These are phyloP conservation scores for Xylariaceae sp. DNA, from an alignment of 2,329 filamentous ascomycete species.

Conservation along the genomic window DNA sequence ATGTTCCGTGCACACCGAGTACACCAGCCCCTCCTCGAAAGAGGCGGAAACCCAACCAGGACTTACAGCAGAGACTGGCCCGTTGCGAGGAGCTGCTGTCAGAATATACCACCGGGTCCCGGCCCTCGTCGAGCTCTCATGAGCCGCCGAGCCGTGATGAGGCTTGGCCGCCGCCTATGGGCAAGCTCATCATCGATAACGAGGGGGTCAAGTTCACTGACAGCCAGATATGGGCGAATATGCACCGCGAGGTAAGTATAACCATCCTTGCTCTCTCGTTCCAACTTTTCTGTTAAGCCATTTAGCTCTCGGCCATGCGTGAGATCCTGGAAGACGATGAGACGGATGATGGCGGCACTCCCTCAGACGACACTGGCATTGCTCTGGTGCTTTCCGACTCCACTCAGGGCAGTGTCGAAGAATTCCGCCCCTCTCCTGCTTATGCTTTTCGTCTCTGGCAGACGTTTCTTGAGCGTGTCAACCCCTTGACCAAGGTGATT, in stretches of 20 bases:
- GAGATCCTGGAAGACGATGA: constrained; percentile 55
- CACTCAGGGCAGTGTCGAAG: constrained; percentile 38
- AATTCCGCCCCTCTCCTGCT: constrained; percentile 60
- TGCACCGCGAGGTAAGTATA: constrained; percentile 52
- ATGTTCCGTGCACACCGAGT: constrained; percentile 56
- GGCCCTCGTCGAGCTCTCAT: constrained; percentile 16
- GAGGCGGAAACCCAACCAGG: constrained; percentile 56
- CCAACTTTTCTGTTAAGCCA: too few species aligned
- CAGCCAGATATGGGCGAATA: constrained; percentile 49
- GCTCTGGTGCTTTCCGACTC: constrained; percentile 47
- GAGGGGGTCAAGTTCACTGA: constrained; percentile 55
- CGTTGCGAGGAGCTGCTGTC: constrained; percentile 57
- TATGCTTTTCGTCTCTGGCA: constrained; percentile 73
- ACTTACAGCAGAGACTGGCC: constrained; percentile 57
- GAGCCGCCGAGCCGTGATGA: constrained; percentile 30
- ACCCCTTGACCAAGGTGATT: constrained; percentile 55
- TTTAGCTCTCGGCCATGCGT: constrained; percentile 54
- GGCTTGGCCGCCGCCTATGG: constrained; percentile 43
- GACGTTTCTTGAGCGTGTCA: constrained; percentile 68
- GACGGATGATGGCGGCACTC: constrained; percentile 38
- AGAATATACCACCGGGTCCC: constrained; percentile 45
- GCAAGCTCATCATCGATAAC: constrained; percentile 54
- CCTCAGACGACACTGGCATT: constrained; percentile 48
- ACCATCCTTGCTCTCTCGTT: neutral
- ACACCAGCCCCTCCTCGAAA: constrained; percentile 58